Conservation (phyloP, 148 eudicot species). For the Spergularia marina region DNA sequence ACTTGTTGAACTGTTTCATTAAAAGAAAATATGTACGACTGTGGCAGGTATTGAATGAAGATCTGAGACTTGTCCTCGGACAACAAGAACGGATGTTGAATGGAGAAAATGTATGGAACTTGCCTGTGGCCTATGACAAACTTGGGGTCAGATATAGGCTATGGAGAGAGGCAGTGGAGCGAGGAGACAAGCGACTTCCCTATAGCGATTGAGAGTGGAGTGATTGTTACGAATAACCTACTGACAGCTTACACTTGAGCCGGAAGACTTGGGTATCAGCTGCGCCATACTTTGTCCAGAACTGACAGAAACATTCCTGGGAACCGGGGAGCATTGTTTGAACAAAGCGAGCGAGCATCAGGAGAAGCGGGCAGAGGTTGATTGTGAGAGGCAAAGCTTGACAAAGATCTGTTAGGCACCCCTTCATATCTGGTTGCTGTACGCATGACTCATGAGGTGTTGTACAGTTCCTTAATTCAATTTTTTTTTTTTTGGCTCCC, state of each 20-base stretch:
- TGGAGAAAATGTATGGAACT: slow-evolving; percentile 88
- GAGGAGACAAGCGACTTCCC: slow-evolving; percentile 58
- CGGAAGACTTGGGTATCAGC: not conserved
- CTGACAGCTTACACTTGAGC: slow-evolving; percentile 18
- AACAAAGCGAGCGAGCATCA: not conserved
- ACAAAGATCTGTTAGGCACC: not conserved
- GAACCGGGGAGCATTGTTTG: not conserved
- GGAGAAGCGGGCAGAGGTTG: slow-evolving; percentile 6
- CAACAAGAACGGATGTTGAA: slow-evolving; percentile 91
- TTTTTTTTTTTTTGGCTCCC: not conserved
- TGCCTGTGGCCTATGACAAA: slow-evolving; percentile 87
- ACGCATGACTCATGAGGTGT: not conserved
- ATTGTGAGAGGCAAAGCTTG: slow-evolving; percentile 17
- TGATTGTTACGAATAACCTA: not conserved
- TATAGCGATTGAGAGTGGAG: slow-evolving; percentile 33
- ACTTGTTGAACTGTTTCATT: not conserved
- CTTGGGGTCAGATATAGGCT: slow-evolving; percentile 87
- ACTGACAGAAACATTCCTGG: not conserved
- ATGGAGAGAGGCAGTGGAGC: slow-evolving; percentile 85
- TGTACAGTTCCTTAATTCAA: slow-evolving; percentile 19
- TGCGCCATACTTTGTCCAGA: slow-evolving; percentile 1
- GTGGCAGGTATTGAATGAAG: slow-evolving; percentile 81
- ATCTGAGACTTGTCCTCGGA: slow-evolving; percentile 77
- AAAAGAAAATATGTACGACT: too few species aligned
- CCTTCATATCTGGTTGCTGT: slow-evolving; percentile 1